Evolutionary conservation across 2,329 filamentous ascomycete species (phyloP).

Genomic region (Ophiosphaerella narmari): DNA sequence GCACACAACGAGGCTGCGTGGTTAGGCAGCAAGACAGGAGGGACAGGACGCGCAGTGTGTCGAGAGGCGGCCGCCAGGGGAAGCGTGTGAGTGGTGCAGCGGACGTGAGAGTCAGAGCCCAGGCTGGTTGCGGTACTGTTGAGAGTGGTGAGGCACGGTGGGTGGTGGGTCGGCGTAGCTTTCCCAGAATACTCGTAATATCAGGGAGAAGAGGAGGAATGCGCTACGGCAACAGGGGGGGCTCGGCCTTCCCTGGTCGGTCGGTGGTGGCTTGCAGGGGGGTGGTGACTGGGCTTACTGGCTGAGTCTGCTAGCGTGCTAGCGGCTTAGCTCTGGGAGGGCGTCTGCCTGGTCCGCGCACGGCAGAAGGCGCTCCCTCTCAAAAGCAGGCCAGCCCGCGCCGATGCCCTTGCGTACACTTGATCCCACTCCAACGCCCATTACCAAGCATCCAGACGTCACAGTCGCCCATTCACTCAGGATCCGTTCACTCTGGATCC

Average conservation of each 20-base stretch:
- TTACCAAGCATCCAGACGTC: slow-evolving; percentile 37
- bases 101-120: slow-evolving; percentile 10
- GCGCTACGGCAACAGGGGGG: slow-evolving; percentile 6
- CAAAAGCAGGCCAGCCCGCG: slow-evolving; percentile 28
- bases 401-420: slow-evolving; percentile 21
- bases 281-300: background rate
- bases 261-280: slow-evolving; percentile 23
- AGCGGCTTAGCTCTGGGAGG: too few relatives aligned
- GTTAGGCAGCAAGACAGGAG: slow-evolving; percentile 23
- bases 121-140: background rate
- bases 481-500: slow-evolving; percentile 37
- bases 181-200: slow-evolving; percentile 20
- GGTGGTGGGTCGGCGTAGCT: slow-evolving; percentile 3
- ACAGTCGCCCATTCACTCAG: slow-evolving; percentile 18
- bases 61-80: too few relatives aligned
- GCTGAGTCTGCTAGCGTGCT: slow-evolving; percentile 5
- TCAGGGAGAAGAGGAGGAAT: slow-evolving; percentile 31
- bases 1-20: background rate
- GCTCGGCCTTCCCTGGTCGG: slow-evolving; percentile 24
- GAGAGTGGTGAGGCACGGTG: background rate
- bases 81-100: too few relatives aligned
- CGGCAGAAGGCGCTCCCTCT: slow-evolving; percentile 14
- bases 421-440: slow-evolving; percentile 18
- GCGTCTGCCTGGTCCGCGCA: slow-evolving; percentile 21
- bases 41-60: slow-evolving; percentile 6